phyloP scores from a whole-genome alignment of 2,329 filamentous ascomycete genomes.

The Xylaria sp. region DNA sequence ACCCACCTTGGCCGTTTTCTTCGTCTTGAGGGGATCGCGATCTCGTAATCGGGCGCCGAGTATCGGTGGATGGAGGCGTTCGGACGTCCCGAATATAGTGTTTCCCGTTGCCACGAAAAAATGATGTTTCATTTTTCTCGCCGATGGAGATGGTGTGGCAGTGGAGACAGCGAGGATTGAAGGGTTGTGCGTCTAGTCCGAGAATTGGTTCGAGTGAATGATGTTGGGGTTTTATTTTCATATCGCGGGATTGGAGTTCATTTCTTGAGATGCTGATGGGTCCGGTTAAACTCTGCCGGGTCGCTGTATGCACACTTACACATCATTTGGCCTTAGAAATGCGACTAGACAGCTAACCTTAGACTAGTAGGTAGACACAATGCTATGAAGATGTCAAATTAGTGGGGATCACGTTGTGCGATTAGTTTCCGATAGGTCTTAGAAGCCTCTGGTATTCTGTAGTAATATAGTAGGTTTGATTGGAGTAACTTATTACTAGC shows the following conservation, averaged over 20 bases:
- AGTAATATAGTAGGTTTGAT: background rate
- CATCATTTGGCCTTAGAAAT: background rate
- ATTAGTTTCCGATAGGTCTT: constrained; percentile 18
- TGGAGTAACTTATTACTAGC: background rate
- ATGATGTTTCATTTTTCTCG: background rate
- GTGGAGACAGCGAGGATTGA: background rate
- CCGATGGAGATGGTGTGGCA: background rate
- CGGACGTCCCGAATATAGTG: constrained; percentile 7
- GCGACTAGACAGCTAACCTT: too few relatives aligned
- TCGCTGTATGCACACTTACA: background rate
- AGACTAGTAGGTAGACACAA: background rate
- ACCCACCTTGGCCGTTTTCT: background rate
- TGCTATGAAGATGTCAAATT: constrained; percentile 1
- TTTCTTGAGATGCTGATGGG: constrained; percentile 14
- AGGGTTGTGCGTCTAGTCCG: background rate
- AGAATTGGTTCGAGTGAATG: background rate
- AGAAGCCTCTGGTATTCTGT: background rate
- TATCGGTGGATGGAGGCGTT: constrained; percentile 39
- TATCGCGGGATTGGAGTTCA: background rate
- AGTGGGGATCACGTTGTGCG: constrained; percentile 4
- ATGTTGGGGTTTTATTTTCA: constrained; percentile 1
- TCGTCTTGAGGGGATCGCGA: constrained; percentile 8
- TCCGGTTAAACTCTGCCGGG: constrained; percentile 1
- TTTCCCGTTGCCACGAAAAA: background rate
- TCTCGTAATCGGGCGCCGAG: constrained; percentile 40